Evolutionary conservation across 1,139 yeast genomes (phyloP).

Genomic region (Sugiyamaella novakii): DNA sequence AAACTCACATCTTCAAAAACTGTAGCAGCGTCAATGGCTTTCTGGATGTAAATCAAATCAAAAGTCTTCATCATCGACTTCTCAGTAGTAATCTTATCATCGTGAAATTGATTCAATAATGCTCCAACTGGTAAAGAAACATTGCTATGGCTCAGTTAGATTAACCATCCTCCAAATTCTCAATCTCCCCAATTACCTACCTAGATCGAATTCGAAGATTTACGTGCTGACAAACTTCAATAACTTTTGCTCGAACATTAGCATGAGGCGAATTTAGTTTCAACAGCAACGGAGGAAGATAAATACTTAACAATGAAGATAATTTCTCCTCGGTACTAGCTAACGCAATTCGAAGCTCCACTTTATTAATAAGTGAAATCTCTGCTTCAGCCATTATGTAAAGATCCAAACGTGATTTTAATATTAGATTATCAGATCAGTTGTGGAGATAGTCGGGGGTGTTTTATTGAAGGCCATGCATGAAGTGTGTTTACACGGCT

Average conservation of each 20-base stretch:
- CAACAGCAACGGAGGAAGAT: conserved; percentile 74
- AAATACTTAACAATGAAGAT: conserved; percentile 59
- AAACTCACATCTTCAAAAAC: conserved; percentile 12
- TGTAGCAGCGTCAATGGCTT: conserved; percentile 53
- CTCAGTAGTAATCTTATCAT: conserved; percentile 51
- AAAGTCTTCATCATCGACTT: conserved; percentile 61
- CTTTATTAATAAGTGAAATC: conserved; percentile 46
- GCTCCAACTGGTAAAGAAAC: conserved; percentile 64
- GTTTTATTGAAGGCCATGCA: not conserved
- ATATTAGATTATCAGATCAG: not conserved
- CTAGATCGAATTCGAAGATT: conserved; percentile 66
- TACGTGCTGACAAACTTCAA: conserved; percentile 65
- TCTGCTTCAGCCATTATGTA: conserved; percentile 39
- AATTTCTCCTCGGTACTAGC: conserved; percentile 70
- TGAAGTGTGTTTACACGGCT: conserved; percentile 7
- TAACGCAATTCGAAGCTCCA: conserved; percentile 79
- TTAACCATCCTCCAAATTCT: not conserved
- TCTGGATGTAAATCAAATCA: conserved; percentile 65
- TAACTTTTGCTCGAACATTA: conserved; percentile 68
- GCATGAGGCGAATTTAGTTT: conserved; percentile 74
- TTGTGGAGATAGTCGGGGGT: too few relatives aligned
- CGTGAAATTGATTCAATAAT: conserved; percentile 62
- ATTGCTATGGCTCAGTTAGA: conserved; percentile 28
- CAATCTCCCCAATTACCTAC: conserved; percentile 33
- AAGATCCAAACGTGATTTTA: too few relatives aligned